Base-by-base conservation (phyloP, 1,284 basidiomycete species). In the Phellopilus nigrolimitatus region DNA sequence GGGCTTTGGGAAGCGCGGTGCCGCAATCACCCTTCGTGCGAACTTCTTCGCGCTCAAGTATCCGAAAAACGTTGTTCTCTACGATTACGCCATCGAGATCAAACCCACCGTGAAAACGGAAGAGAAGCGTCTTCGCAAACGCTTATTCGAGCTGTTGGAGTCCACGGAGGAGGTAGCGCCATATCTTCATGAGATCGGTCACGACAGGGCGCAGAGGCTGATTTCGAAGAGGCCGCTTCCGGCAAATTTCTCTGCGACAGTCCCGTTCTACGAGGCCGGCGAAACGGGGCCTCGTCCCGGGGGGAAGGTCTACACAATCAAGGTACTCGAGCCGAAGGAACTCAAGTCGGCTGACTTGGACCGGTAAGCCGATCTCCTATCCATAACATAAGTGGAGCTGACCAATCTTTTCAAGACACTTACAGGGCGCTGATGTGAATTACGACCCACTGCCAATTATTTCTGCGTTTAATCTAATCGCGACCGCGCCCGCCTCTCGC, bases 391-490 rank as follows among this genome's bases (percentile, higher is more conserved):
- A n/a, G n/a, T n/a, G n/a, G n/a, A n/a, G n/a, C n/a, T n/a, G n/a
- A n/a, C n/a, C n/a, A n/a, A n/a, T n/a, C 15, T 13, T 8, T 15
- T 21, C 30, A 47, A 88, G 85, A 6, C 78, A 78, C 59, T 68
- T 77, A 56, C 64, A 70, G 2, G 86, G 79, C 3, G 59, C 73
- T 12, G 58, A 67, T 1, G 54, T 68, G 0, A 66, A 64, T 15
- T 74, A 74, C 24, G 76, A 87, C 41, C 64, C 74, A 0, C 64
- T 71, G 10, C 84, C 83, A 0, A 58, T 82, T 6, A 62, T 81
- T 0, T 79, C 79, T 0, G 83, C 84, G 1, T 65, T 86, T 42
- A 88, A 89, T 56, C 71, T 88, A 17, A 69, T 87, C 4, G 57
- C 86, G 2, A 79, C 84, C 57, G 73, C 79, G 51, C 71, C 80